Evolutionary conservation across 208 protist species (phyloP), one percentile per base, ranked within the genome.

Genomic region (Trypanosoma congolense): DNA sequence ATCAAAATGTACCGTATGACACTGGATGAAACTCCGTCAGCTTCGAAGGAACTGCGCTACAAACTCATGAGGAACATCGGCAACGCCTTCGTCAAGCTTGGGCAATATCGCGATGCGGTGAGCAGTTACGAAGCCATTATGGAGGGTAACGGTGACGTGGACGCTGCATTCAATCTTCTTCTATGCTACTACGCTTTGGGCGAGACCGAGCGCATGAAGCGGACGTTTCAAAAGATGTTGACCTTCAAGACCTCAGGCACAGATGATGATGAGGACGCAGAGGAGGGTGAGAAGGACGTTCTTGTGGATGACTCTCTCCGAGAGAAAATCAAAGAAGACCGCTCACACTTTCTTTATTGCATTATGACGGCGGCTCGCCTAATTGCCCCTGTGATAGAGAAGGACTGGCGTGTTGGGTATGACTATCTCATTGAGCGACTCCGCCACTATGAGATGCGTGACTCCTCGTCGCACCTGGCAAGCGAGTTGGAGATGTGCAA

Each of bases 1-100:
- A 97, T 98, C 63, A 98, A 98, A 80, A 98, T 98, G 95, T 97
- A 97, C 79, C 82, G 87, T 58, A 96, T 94, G 76, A 89, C 93
- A 46, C 77, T 98, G 8, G 97, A 99, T 66, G 92, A 97, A 68
- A 94, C 97, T 42, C 82, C 84, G 14, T 60, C 66, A 0, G 78
- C 92, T 18, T 85, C 82, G 21, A 94, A 91, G 61, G 92, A 97
- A 45, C 68, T 98, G 19, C 75, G 94, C 49, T 96, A 93, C 70
- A 92, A 92, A 49, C 94, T 98, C 22, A 87, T 92, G 62, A 77
- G 93, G 42, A 99, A 98, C 78, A 98, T 99, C 69, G 97, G 87
- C 24, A 96, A 97, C 63, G 79, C 93, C 14, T 98, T 97, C 65
- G 92, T 98, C n/a, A 91, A 90, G 48, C 72, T 98, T 65, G 96